Evolutionary conservation across 1,284 basidiomycete genomes (phyloP).

Genomic region (Chondrostereum purpureum): DNA sequence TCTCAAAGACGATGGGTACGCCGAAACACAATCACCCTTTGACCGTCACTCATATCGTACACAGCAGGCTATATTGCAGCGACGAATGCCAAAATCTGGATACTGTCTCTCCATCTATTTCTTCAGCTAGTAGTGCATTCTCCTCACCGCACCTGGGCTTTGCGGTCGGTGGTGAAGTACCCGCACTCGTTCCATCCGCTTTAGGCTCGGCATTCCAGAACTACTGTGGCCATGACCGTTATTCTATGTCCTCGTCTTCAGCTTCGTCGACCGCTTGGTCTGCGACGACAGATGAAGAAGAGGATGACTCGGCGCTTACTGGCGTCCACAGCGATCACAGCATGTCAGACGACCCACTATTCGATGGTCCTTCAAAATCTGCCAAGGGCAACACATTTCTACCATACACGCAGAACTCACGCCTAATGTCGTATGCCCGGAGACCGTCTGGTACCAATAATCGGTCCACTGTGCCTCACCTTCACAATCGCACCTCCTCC

Average conservation of each 20-base stretch:
- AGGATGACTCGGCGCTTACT: constrained; percentile 20
- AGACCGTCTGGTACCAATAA: constrained; percentile 68
- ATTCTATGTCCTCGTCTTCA: constrained; percentile 49
- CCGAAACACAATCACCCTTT: constrained; percentile 15
- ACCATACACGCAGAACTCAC: constrained; percentile 21
- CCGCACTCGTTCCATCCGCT: constrained; percentile 50
- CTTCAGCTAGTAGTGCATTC: constrained; percentile 56
- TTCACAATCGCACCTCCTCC: constrained; percentile 48
- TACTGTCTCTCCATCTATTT: constrained; percentile 57
- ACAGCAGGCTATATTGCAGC: constrained; percentile 68
- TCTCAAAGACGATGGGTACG: constrained; percentile 55
- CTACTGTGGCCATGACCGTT: constrained; percentile 38
- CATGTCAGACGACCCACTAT: constrained; percentile 29
- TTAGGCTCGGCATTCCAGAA: constrained; percentile 43
- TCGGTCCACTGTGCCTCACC: constrained; percentile 49
- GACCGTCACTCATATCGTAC: constrained; percentile 17
- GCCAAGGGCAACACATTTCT: constrained; percentile 24
- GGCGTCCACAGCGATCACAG: constrained; percentile 33
- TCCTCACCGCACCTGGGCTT: constrained; percentile 59
- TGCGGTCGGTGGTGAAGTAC: constrained; percentile 47
- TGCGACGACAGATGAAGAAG: constrained; percentile 50
- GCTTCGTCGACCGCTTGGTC: constrained; percentile 58
- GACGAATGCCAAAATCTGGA: constrained; percentile 62
- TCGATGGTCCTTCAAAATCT: constrained; percentile 34
- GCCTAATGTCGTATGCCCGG: constrained; percentile 55